A percentile compares a stretch with the other conserved stretches of the same genome.
phyloP scores from a whole-genome alignment of 176 grass and related monocot genomes.

The Triticum dicoccoides region DNA sequence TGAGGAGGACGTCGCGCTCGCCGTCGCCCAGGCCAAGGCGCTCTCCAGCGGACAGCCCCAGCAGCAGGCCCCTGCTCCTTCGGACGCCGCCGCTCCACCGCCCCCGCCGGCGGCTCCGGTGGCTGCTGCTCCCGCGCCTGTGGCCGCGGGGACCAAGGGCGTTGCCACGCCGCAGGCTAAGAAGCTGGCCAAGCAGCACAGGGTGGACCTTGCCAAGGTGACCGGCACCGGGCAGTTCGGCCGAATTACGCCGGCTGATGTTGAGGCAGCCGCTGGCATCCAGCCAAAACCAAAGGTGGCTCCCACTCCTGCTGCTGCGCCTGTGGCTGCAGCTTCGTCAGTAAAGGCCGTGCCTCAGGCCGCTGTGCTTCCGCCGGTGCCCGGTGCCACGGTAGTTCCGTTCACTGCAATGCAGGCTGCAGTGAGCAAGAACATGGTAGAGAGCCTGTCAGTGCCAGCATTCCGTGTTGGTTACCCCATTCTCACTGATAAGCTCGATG shows the following conservation, averaged over 20 bases:
- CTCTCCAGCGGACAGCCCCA: conserved; percentile 46
- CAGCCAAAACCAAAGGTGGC: conserved; percentile 49
- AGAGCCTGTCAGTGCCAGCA: conserved; percentile 74
- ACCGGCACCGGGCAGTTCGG: conserved; percentile 67
- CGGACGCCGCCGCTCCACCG: conserved; percentile 2
- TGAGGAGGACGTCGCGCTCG: conserved; percentile 75
- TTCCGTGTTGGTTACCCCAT: conserved; percentile 87
- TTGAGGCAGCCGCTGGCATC: conserved; percentile 80
- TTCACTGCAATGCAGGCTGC: conserved; percentile 86
- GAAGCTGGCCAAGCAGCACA: conserved; percentile 93
- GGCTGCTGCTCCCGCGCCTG: conserved; percentile 13
- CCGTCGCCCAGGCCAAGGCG: conserved; percentile 57
- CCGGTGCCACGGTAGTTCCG: conserved; percentile 72
- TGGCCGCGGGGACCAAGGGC: conserved; percentile 54
- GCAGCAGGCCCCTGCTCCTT: conserved; percentile 30
- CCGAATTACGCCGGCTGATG: conserved; percentile 72
- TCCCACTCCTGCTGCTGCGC: conserved; percentile 27
- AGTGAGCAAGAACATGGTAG: conserved; percentile 97
- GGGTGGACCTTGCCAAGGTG: conserved; percentile 75
- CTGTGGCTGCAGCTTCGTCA: conserved; percentile 24
- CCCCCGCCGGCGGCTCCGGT: conserved; percentile 16
- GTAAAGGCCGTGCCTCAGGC: conserved; percentile 37
- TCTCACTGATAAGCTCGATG: conserved; percentile 69
- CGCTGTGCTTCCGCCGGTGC: conserved; percentile 43
- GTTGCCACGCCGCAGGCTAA: conserved; percentile 80